Conservation (phyloP, 257 asterid species). For the Linderniella brevidens region DNA sequence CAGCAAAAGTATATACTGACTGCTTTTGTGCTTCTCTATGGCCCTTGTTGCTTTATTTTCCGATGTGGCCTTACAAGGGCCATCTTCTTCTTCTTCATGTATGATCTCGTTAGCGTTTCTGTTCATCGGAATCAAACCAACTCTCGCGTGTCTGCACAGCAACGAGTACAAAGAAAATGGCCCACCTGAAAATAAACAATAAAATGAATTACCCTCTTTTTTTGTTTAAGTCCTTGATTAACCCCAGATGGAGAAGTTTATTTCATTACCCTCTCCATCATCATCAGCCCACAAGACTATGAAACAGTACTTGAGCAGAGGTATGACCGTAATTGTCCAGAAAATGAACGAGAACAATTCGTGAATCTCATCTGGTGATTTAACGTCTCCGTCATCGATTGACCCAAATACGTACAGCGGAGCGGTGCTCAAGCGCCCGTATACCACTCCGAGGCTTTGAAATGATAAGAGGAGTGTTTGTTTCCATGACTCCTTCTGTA, state of each 20-base stretch:
- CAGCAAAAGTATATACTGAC: slow-evolving; percentile 50
- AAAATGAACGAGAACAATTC: slow-evolving; percentile 76
- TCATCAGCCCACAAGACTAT: slow-evolving; percentile 72
- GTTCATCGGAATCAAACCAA: slow-evolving; percentile 69
- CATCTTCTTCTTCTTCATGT: slow-evolving; percentile 33
- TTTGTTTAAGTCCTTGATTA: slow-evolving; percentile 2
- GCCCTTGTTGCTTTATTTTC: slow-evolving; percentile 57
- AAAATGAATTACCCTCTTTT: background rate
- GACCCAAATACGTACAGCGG: slow-evolving; percentile 81
- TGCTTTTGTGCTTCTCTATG: slow-evolving; percentile 49
- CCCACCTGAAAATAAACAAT: slow-evolving; percentile 54
- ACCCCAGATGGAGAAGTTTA: background rate
- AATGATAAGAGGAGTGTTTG: slow-evolving; percentile 53
- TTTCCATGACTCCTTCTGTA: slow-evolving; percentile 31
- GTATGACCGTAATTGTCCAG: slow-evolving; percentile 72
- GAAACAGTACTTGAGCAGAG: slow-evolving; percentile 66
- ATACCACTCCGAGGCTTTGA: slow-evolving; percentile 89
- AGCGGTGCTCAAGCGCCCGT: slow-evolving; percentile 82
- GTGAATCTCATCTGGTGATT: slow-evolving; percentile 41
- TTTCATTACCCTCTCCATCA: slow-evolving; percentile 61
- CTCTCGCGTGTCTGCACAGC: slow-evolving; percentile 69
- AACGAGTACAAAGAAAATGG: slow-evolving; percentile 77
- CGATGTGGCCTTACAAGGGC: slow-evolving; percentile 20
- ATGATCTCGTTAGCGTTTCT: slow-evolving; percentile 27
- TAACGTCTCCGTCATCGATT: slow-evolving; percentile 27